Evolutionary conservation across 352 stramenopile species (phyloP).

Genomic region (Pythium scleroteichum): DNA sequence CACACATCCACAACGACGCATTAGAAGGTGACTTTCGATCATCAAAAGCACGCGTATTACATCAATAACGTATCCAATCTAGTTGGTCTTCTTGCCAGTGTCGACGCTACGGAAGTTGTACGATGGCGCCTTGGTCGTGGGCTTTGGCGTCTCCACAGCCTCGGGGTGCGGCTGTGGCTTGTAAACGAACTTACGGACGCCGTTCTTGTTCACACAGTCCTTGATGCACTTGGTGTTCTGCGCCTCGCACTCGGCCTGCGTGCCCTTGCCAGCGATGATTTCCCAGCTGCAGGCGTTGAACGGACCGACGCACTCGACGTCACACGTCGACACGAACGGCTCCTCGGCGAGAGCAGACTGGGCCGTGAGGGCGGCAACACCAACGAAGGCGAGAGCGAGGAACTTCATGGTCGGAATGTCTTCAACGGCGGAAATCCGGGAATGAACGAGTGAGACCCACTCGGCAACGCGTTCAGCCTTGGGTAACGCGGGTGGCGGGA

Average conservation of each 20-base stretch:
- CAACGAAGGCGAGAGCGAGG: not conserved
- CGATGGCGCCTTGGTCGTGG: not conserved
- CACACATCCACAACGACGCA: too few species aligned
- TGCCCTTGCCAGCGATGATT: not conserved
- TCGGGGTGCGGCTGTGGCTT: not conserved
- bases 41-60: too few species aligned
- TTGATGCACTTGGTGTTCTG: not conserved
- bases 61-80: too few species aligned
- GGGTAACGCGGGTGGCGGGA: too few species aligned
- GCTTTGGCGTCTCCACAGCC: not conserved
- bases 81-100: not conserved
- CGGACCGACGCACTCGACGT: not conserved
- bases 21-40: too few species aligned
- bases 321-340: not conserved
- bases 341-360: not conserved
- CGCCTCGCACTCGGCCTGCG: not conserved
- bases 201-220: not conserved
- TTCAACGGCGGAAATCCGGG: not conserved
- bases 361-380: not conserved
- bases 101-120: constrained; percentile 2
- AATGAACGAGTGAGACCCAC: too few species aligned
- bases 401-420: not conserved
- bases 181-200: not conserved
- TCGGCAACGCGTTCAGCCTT: too few species aligned
- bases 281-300: not conserved